These are phyloP conservation scores for Curvularia lunata DNA, from an alignment of 2,329 filamentous ascomycete genomes.

Conservation along the genomic window DNA sequence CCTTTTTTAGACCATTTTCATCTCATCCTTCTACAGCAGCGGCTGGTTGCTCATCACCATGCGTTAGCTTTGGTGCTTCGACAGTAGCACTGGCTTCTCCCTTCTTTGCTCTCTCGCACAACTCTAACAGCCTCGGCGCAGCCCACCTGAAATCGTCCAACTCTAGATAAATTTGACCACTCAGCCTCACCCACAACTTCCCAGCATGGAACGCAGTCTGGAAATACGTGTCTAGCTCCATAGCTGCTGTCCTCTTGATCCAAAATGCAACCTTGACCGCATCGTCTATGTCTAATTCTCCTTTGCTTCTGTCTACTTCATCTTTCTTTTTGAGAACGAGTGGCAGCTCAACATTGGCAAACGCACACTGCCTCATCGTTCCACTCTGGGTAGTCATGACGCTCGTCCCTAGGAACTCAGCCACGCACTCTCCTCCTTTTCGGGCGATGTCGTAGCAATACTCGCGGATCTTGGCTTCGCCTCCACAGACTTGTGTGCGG, in stretches of 20 bases:
- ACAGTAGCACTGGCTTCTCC: neutral
- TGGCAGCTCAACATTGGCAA: constrained; percentile 1
- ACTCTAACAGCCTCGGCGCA: neutral
- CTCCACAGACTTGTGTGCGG: neutral
- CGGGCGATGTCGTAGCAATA: neutral
- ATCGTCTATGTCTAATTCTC: neutral
- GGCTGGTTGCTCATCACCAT: neutral
- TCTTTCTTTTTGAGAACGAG: neutral
- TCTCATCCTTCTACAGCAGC: neutral
- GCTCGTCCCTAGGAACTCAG: neutral
- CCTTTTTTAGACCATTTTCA: too few relatives aligned
- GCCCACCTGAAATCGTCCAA: neutral
- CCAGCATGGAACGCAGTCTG: neutral
- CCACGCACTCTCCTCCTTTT: neutral
- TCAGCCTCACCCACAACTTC: neutral
- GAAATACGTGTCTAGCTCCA: neutral
- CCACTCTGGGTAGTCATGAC: neutral
- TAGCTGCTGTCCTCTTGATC: neutral
- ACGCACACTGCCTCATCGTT: neutral
- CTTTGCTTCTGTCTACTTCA: neutral
- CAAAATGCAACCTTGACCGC: neutral
- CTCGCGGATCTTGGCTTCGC: neutral
- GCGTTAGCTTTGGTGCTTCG: neutral
- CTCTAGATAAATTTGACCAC: neutral
- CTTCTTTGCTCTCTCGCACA: neutral